Percentiles rank a stretch among this genome's conserved stretches.
Evolutionary conservation across 306 rosid genomes (phyloP).

Genomic region (Nissolia schottii): DNA sequence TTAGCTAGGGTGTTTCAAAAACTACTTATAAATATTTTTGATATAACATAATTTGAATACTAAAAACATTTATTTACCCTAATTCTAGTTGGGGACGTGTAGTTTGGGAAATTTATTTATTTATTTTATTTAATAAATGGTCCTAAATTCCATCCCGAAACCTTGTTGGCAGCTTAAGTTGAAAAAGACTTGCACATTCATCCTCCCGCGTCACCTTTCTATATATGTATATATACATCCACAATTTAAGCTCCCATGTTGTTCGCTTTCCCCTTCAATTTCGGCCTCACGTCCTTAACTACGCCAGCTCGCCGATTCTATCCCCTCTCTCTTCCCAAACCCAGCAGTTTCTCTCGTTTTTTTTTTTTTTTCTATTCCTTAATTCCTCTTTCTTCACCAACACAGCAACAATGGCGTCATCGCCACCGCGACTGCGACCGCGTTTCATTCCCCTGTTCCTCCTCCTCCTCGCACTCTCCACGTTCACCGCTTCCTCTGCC

Average conservation of each 20-base stretch:
- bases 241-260: not conserved
- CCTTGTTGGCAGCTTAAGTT: too few relatives aligned
- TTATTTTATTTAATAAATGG: too few relatives aligned
- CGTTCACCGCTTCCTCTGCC: slow-evolving; percentile 30
- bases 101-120: too few relatives aligned
- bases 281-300: not conserved
- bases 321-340: not conserved
- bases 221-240: too few relatives aligned
- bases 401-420: slow-evolving; percentile 31
- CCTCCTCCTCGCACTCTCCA: not conserved
- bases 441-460: not conserved
- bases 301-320: not conserved
- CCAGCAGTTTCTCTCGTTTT: not conserved
- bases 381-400: not conserved
- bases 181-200: too few relatives aligned
- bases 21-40: too few relatives aligned
- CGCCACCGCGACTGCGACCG: not conserved
- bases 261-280: not conserved
- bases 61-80: too few relatives aligned
- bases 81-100: too few relatives aligned
- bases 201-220: too few relatives aligned
- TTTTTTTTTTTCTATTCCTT: not conserved
- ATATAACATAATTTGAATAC: too few relatives aligned
- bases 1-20: too few relatives aligned
- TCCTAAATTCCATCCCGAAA: too few relatives aligned